These are phyloP conservation scores for Samsoniella hepiali DNA, from an alignment of 2,329 filamentous ascomycete species.

Conservation along the genomic window DNA sequence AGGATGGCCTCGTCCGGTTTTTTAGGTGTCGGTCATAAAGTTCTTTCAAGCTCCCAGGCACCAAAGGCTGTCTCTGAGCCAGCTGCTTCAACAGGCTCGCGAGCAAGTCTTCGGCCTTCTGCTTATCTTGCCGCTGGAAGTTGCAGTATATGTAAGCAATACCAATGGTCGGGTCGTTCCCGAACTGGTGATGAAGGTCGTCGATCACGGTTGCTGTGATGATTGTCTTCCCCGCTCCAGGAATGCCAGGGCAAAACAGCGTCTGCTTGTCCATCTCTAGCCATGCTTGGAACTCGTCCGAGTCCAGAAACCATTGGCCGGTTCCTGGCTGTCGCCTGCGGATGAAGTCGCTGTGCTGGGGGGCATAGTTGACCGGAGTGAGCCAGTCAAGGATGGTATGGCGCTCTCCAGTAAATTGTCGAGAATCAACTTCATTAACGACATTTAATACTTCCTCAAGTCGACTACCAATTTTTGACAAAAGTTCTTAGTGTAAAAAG, in stretches of 20 bases:
- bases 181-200: slow-evolving; percentile 14
- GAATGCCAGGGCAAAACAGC: slow-evolving; percentile 38
- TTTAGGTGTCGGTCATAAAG: slow-evolving; percentile 21
- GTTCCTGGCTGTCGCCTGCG: slow-evolving; percentile 32
- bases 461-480: too few species aligned
- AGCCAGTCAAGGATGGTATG: slow-evolving; percentile 38
- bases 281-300: slow-evolving; percentile 32
- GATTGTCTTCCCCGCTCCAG: slow-evolving; percentile 17
- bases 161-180: slow-evolving; percentile 26
- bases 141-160: slow-evolving; percentile 48
- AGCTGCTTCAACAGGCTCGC: slow-evolving; percentile 39
- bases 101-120: slow-evolving; percentile 32
- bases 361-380: slow-evolving; percentile 33
- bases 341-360: slow-evolving; percentile 37
- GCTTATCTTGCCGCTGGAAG: slow-evolving; percentile 37
- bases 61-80: slow-evolving; percentile 18
- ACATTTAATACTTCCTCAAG: too few species aligned
- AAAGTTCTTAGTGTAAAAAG: too few species aligned
- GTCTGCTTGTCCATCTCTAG: slow-evolving; percentile 23
- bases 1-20: neutral
- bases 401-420: too few species aligned
- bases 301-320: slow-evolving; percentile 41
- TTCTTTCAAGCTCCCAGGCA: slow-evolving; percentile 28
- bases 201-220: slow-evolving; percentile 8
- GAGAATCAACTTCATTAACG: too few species aligned